Base-by-base conservation (phyloP, 257 asterid genomes). In the Ehretia macrophylla region DNA sequence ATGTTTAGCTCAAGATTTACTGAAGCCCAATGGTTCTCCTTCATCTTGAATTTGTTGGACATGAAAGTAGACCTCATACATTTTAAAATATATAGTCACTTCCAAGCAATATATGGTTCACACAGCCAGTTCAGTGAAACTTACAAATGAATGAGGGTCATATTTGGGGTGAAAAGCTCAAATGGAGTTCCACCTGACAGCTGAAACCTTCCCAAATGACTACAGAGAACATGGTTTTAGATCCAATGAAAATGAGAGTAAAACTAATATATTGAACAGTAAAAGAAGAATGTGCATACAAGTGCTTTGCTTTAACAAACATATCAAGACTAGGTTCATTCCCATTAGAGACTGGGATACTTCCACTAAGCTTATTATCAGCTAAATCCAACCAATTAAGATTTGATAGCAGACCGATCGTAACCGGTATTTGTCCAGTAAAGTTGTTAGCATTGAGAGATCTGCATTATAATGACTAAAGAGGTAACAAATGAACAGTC, bases 351-450 rank as follows among this genome's bases (percentile, higher is more conserved):
- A 91, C 83, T 0, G 98, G 98, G 79, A 91, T 76, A 21, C 67
- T 64, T 38, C 98, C 98, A 18, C 61, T 72, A 55, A 91, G 83
- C 74, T 6, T 69, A 75, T 91, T 91, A 65, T 88, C 95, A 37
- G 97, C 95, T 61, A 88, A 39, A 76, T 91, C 98, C 67, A 91
- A 77, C 98, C 95, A 85, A 67, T 14, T 46, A 58, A 91, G 95
- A 11, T 68, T 67, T 17, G 72, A 51, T 53, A 88, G 66, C 37
- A 42, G 21, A 46, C 98, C 98, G 37, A 88, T 56, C 9, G 85
- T 56, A 66, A 87, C 72, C 19, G 98, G 98, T 68, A 91, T 91
- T 50, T 6, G 63, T 44, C 92, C 98, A 62, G 70, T 55, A 56
- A 91, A 88, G 57, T 64, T 77, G 81, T 87, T 87, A 14, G 64